Conservation (phyloP, 108 stramenopile genomes). For the Ochromonas danica region DNA sequence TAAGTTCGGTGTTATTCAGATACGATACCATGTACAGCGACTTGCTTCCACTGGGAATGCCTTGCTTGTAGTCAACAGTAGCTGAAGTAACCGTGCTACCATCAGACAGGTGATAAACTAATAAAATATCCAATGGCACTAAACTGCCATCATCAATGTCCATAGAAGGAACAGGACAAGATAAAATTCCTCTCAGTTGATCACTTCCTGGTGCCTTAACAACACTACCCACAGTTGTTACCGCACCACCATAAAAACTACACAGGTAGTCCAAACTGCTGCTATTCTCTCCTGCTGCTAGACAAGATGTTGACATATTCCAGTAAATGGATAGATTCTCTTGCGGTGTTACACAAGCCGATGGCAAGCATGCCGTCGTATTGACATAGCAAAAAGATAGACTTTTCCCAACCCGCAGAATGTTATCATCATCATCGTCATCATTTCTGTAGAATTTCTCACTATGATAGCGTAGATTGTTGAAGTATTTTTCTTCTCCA, state of each 20-base stretch:
- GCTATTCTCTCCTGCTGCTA: neutral
- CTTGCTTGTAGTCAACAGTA: neutral
- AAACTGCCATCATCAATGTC: neutral
- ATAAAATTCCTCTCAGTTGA: neutral
- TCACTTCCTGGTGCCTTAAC: too few relatives aligned
- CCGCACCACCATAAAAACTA: neutral
- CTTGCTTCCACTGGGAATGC: neutral
- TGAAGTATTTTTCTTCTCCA: neutral
- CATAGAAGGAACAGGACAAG: neutral
- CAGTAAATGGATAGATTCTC: neutral
- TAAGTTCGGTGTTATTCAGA: neutral
- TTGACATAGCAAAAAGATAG: neutral
- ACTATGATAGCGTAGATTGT: neutral
- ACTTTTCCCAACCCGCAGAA: neutral
- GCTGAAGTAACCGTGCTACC: neutral
- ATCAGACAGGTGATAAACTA: too few relatives aligned
- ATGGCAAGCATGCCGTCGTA: neutral
- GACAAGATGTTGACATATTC: neutral
- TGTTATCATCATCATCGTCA: neutral
- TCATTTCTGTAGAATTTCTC: neutral
- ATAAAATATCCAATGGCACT: neutral
- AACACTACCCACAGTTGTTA: neutral
- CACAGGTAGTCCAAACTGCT: neutral
- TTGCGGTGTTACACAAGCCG: neutral
- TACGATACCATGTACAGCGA: neutral